These are phyloP conservation scores for Alloascoidea hylecoeti DNA, from an alignment of 805 yeast genomes.

Conservation along the genomic window DNA sequence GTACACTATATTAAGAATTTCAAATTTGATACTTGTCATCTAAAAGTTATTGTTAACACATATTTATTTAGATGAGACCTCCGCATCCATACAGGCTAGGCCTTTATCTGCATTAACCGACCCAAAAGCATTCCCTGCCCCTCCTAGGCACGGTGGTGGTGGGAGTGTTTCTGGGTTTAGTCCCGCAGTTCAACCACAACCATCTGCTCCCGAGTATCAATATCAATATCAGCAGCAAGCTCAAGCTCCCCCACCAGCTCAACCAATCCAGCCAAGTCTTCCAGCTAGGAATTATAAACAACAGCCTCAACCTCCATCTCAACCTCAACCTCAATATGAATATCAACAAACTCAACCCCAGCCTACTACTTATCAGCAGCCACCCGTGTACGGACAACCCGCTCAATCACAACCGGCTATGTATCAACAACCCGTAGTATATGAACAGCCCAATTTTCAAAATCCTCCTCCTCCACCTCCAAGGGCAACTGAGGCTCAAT, in stretches of 20 bases:
- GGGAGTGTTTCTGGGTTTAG: no score
- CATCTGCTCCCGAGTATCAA: constrained; percentile 2
- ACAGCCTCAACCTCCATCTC: background rate
- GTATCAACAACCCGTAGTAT: constrained; percentile 3
- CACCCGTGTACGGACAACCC: constrained; percentile 9
- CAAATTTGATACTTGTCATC: no score
- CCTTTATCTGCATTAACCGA: constrained; percentile 18
- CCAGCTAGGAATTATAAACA: no score
- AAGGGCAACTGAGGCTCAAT: constrained; percentile 5
- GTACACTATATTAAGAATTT: no score
- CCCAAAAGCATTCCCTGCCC: constrained; percentile 25
- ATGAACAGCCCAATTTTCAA: constrained; percentile 5
- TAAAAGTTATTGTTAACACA: no score
- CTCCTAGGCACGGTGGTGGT: constrained; percentile 27
- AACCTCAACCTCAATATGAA: constrained; percentile 3
- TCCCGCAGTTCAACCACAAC: constrained; percentile 10
- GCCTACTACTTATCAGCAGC: constrained; percentile 5
- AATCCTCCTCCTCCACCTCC: constrained; percentile 7
- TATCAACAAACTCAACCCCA: constrained; percentile 5
- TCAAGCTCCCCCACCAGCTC: constrained; percentile 3
- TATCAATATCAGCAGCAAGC: constrained; percentile 6
- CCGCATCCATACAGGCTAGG: no score
- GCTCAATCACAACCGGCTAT: constrained; percentile 4
- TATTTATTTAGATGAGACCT: no score
- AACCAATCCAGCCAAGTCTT: no score